phyloP scores from a whole-genome alignment of 2,329 filamentous ascomycete species.

The Penicillium sclerotiorum region DNA sequence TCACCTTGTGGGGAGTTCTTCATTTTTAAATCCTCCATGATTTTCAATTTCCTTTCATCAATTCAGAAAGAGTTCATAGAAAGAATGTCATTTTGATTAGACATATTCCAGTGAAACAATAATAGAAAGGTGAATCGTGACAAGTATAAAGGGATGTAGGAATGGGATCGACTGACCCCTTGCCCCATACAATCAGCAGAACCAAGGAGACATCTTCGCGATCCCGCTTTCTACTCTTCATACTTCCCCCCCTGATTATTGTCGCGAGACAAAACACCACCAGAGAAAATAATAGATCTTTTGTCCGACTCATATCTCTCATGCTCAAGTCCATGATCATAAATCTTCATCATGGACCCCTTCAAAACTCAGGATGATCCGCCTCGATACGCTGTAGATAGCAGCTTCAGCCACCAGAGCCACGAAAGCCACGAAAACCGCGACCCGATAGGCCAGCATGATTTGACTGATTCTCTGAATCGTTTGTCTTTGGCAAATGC shows the following conservation, averaged over 20 bases:
- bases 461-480: slow-evolving; percentile 30
- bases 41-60: neutral
- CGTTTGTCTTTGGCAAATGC: slow-evolving; percentile 30
- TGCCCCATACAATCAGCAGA: slow-evolving; percentile 17
- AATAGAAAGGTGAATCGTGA: neutral
- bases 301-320: neutral
- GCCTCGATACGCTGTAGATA: slow-evolving; percentile 23
- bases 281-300: neutral
- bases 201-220: slow-evolving; percentile 6
- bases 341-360: slow-evolving; percentile 34
- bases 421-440: slow-evolving; percentile 17
- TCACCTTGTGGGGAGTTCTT: no score
- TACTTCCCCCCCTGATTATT: neutral
- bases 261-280: neutral
- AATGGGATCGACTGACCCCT: slow-evolving; percentile 23
- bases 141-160: slow-evolving; percentile 8
- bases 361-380: slow-evolving; percentile 30
- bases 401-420: no score
- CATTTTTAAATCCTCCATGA: neutral
- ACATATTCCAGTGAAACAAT: slow-evolving; percentile 11
- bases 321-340: slow-evolving; percentile 19
- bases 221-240: neutral
- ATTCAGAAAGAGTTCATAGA: neutral
- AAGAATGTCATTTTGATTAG: slow-evolving; percentile 4
- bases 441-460: slow-evolving; percentile 17